These are phyloP conservation scores for Neospermospora avenae DNA, from an alignment of 2,329 filamentous ascomycete species.

Conservation along the genomic window DNA sequence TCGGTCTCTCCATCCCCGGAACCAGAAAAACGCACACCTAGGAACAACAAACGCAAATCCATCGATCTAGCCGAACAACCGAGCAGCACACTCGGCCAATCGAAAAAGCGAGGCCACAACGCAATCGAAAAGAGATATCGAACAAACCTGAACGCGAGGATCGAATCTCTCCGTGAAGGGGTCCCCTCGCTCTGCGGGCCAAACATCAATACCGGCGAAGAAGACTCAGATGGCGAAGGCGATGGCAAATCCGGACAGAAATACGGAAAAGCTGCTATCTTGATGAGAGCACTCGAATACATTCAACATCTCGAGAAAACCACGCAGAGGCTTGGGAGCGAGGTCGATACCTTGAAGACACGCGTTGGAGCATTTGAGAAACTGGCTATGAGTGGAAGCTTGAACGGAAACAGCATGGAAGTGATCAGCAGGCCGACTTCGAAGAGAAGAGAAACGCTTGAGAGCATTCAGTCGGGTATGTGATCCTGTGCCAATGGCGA, in stretches of 20 bases:
- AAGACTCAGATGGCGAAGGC: conserved; percentile 10
- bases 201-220: neutral
- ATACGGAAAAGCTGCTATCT: conserved; percentile 25
- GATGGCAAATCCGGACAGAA: conserved; percentile 17
- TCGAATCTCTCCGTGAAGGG: conserved; percentile 16
- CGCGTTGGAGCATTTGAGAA: conserved; percentile 23
- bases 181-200: conserved; percentile 12
- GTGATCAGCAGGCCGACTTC: neutral
- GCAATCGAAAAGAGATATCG: conserved; percentile 23
- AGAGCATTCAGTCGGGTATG: conserved; percentile 19
- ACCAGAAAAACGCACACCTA: conserved; percentile 8
- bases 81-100: conserved; percentile 11
- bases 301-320: conserved; percentile 24
- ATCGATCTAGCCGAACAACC: conserved; percentile 5
- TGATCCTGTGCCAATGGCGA: neutral
- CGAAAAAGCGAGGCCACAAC: conserved; percentile 19
- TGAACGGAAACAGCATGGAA: conserved; percentile 3
- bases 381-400: conserved; percentile 17
- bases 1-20: conserved; percentile 11
- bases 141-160: conserved; percentile 27
- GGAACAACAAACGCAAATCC: conserved; percentile 18
- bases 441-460: conserved; percentile 15
- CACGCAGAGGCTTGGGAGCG: conserved; percentile 15
- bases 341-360: conserved; percentile 14
- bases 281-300: conserved; percentile 25